Percentiles rank a stretch among this genome's conserved stretches.
phyloP scores from a whole-genome alignment of 23 red algal species.

The Gracilaria gracilis region DNA sequence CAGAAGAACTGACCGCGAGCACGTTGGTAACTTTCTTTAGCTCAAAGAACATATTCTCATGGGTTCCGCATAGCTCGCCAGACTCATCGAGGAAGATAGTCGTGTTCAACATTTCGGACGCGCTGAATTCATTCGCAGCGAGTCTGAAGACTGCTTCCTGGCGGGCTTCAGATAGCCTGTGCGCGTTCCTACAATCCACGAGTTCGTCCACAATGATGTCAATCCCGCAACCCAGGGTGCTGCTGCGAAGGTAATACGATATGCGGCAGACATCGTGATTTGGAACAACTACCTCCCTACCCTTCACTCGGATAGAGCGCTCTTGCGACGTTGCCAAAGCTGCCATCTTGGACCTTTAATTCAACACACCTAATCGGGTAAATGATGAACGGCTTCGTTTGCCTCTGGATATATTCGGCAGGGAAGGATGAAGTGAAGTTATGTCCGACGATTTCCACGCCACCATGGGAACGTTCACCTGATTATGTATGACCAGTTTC shows the following conservation, averaged over 20 bases:
- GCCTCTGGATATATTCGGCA: no score
- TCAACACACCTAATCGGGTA: no score
- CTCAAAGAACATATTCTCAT: conserved; percentile 9
- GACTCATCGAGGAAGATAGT: conserved; percentile 22
- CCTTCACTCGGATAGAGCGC: background rate
- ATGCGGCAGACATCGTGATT: conserved; percentile 5
- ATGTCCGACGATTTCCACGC: no score
- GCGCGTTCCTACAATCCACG: conserved; percentile 13
- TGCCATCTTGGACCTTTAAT: background rate
- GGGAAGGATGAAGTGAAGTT: no score
- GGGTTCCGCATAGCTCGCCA: background rate
- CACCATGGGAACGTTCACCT: no score
- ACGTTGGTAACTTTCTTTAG: background rate
- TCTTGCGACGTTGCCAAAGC: background rate
- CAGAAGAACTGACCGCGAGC: conserved; percentile 6
- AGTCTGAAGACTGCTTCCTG: conserved; percentile 3
- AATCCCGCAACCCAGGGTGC: conserved; percentile 7
- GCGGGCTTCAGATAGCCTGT: conserved; percentile 10
- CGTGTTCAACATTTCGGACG: conserved; percentile 7
- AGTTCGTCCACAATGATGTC: conserved; percentile 39
- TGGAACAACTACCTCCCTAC: background rate
- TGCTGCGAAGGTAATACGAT: conserved; percentile 9
- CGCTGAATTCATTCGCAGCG: background rate
- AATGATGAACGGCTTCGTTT: no score
- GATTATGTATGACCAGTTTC: no score